Conservation (phyloP, 1,139 yeast species). For the Yamadazyma songkhlaensis region DNA sequence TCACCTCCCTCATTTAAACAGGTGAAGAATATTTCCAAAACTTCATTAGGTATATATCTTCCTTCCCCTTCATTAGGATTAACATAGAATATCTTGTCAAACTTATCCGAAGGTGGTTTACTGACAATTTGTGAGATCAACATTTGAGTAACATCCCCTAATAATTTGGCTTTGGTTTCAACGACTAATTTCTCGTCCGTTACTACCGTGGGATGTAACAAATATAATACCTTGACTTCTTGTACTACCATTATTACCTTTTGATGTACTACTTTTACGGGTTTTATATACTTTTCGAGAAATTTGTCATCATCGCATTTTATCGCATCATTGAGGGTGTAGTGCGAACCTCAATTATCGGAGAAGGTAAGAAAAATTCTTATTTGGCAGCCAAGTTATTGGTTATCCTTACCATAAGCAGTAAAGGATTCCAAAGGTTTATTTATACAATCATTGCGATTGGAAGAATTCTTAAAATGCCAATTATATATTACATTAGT, state of each 20-base stretch:
- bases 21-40: constrained; percentile 22
- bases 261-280: background rate
- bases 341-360: background rate
- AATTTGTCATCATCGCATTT: constrained; percentile 5
- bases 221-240: constrained; percentile 28
- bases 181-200: constrained; percentile 32
- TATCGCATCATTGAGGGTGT: constrained; percentile 2
- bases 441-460: too few relatives aligned
- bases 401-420: background rate
- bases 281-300: too few relatives aligned
- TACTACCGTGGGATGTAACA: constrained; percentile 73
- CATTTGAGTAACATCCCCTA: constrained; percentile 48
- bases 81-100: constrained; percentile 51
- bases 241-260: background rate
- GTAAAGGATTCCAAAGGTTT: background rate
- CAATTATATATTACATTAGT: too few relatives aligned
- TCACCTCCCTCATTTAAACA: constrained; percentile 36
- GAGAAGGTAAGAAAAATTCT: background rate
- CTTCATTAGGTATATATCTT: constrained; percentile 36
- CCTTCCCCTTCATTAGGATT: constrained; percentile 52
- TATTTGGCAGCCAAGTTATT: background rate
- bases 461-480: too few relatives aligned
- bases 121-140: constrained; percentile 67
- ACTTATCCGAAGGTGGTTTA: constrained; percentile 44
- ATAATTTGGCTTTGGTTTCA: constrained; percentile 8